Conservation (phyloP, 2,329 filamentous ascomycete species). For the Pyrenochaeta sp. region DNA sequence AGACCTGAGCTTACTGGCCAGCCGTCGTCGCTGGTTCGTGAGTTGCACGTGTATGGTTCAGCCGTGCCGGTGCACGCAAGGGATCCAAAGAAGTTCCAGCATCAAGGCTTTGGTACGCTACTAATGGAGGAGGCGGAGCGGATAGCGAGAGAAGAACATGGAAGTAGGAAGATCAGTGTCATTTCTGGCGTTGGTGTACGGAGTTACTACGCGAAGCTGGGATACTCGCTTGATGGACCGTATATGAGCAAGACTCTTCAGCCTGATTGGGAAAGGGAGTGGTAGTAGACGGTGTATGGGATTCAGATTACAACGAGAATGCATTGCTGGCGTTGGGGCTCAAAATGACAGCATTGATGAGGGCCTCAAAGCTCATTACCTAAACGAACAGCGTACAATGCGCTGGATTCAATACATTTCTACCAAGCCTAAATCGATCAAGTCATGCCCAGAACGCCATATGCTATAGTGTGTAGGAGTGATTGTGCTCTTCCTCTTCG, state of each 20-base stretch:
- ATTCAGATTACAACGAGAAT: background rate
- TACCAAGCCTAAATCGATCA: conserved; percentile 5
- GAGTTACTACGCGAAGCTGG: conserved; percentile 92
- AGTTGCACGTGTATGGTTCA: conserved; percentile 95
- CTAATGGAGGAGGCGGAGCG: conserved; percentile 98
- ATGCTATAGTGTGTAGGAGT: conserved; percentile 16
- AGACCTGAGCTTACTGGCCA: conserved; percentile 85
- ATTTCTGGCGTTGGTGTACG: conserved; percentile 97
- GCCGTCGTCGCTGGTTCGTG: conserved; percentile 89
- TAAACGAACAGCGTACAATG: conserved; percentile 5
- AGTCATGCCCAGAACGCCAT: conserved; percentile 24
- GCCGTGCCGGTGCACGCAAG: conserved; percentile 97
- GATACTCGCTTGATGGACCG: conserved; percentile 91
- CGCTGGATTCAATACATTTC: conserved; percentile 4
- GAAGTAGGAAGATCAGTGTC: conserved; percentile 92
- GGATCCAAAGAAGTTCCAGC: conserved; percentile 96
- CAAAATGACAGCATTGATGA: background rate
- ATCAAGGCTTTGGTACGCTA: conserved; percentile 94
- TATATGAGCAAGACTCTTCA: conserved; percentile 62
- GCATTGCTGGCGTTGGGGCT: background rate
- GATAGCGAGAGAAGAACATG: conserved; percentile 93
- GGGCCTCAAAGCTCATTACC: background rate
- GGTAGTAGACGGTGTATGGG: conserved; percentile 9
- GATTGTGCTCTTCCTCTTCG: background rate
- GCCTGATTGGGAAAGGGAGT: conserved; percentile 45